These are phyloP conservation scores for Colletotrichum sansevieriae DNA, from an alignment of 2,329 filamentous ascomycete species.

Conservation along the genomic window DNA sequence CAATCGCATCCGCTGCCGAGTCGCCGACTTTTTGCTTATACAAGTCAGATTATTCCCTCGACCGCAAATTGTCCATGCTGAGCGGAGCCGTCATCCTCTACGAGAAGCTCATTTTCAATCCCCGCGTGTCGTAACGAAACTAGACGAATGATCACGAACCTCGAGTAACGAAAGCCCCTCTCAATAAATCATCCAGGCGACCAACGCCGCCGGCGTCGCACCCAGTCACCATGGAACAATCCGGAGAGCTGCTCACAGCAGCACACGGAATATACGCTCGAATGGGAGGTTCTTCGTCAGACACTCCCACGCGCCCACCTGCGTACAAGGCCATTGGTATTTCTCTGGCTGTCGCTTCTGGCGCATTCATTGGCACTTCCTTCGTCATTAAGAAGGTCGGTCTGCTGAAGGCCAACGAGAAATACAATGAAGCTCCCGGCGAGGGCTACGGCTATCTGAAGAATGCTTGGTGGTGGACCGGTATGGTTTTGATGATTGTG, in stretches of 20 bases:
- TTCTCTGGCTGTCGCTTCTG: conserved; percentile 85
- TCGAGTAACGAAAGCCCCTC: conserved; percentile 24
- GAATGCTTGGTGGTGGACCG: conserved; percentile 93
- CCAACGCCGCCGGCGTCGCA: conserved; percentile 24
- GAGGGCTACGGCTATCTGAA: conserved; percentile 98
- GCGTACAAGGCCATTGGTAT: conserved; percentile 90
- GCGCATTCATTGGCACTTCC: conserved; percentile 91
- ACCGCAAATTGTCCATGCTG: conserved; percentile 9
- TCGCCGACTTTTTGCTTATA: background rate
- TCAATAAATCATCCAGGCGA: conserved; percentile 36
- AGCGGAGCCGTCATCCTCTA: background rate
- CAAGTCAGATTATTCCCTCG: background rate
- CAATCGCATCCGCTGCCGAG: conserved; percentile 13
- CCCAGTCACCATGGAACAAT: conserved; percentile 32
- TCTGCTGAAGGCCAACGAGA: conserved; percentile 90
- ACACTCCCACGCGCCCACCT: conserved; percentile 56
- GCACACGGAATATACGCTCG: conserved; percentile 40
- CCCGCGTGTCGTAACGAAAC: background rate
- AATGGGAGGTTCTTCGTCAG: conserved; percentile 35
- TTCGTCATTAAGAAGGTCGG: conserved; percentile 97
- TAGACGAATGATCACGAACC: conserved; percentile 30
- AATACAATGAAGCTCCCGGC: conserved; percentile 95
- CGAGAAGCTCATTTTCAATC: background rate
- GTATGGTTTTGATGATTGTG: conserved; percentile 97
- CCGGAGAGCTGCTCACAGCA: conserved; percentile 33